These are phyloP conservation scores for Hyaloscypha variabilis DNA, from an alignment of 495 filamentous ascomycete species.

Conservation along the genomic window DNA sequence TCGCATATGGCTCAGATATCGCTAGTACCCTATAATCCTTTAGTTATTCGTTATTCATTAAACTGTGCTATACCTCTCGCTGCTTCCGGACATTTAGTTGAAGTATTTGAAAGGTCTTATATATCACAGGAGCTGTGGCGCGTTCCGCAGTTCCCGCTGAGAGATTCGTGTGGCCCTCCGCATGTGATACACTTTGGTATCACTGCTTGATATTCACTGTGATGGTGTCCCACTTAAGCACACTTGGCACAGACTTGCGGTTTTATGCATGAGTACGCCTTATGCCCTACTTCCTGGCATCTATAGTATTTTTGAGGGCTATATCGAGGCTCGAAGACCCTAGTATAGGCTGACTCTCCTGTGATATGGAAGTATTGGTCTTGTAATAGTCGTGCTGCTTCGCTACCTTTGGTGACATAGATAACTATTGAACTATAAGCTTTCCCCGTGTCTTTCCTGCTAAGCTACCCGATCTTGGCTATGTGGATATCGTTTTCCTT, in stretches of 20 bases:
- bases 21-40: too few relatives aligned
- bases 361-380: slow-evolving; percentile 20
- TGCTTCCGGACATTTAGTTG: slow-evolving; percentile 39
- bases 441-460: slow-evolving; percentile 34
- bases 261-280: slow-evolving; percentile 13
- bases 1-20: too few relatives aligned
- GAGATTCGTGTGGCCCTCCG: slow-evolving; percentile 36
- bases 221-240: slow-evolving; percentile 9
- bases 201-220: slow-evolving; percentile 29
- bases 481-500: slow-evolving; percentile 21
- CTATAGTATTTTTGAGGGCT: slow-evolving; percentile 27
- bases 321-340: slow-evolving; percentile 33
- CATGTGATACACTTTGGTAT: slow-evolving; percentile 35
- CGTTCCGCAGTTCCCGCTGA: slow-evolving; percentile 36
- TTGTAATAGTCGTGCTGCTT: slow-evolving; percentile 20
- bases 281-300: slow-evolving; percentile 14
- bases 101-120: slow-evolving; percentile 35
- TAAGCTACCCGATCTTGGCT: slow-evolving; percentile 34
- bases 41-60: slow-evolving; percentile 14
- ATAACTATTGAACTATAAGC: slow-evolving; percentile 40
- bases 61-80: slow-evolving; percentile 31
- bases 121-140: slow-evolving; percentile 26
- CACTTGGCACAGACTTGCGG: slow-evolving; percentile 9
- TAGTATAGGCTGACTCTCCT: slow-evolving; percentile 36
- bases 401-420: slow-evolving; percentile 37